Percentiles rank a stretch among this genome's conserved stretches.
Conservation (phyloP, 305 asterid genomes). For the Nicotiana rustica region DNA sequence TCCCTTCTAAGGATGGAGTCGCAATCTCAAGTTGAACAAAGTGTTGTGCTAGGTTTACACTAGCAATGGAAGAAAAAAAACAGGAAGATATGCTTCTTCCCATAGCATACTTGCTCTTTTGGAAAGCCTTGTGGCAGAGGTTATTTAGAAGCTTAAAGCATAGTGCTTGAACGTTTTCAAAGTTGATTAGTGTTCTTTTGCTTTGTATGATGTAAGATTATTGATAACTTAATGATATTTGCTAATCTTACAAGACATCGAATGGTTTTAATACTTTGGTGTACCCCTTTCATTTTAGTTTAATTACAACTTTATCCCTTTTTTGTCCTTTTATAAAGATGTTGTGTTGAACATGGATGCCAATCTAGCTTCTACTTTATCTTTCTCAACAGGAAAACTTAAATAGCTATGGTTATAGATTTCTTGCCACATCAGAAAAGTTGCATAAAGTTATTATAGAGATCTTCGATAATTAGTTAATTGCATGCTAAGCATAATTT, state of each 20-base stretch:
- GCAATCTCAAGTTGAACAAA: slow-evolving; percentile 3
- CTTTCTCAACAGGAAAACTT: not conserved
- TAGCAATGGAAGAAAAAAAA: not conserved
- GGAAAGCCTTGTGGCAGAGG: not conserved
- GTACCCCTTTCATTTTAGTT: not conserved
- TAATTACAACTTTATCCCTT: not conserved
- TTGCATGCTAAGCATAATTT: not conserved
- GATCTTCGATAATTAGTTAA: not conserved
- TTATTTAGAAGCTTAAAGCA: not conserved
- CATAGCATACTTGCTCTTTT: not conserved
- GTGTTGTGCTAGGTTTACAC: not conserved
- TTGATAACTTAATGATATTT: not conserved
- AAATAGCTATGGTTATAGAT: not conserved
- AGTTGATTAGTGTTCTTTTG: not conserved
- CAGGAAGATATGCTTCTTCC: not conserved
- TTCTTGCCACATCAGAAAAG: not conserved
- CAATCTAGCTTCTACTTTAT: not conserved
- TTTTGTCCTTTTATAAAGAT: not conserved
- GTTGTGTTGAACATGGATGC: not conserved
- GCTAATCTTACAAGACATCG: not conserved
- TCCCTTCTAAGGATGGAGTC: not conserved
- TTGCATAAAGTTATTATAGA: not conserved
- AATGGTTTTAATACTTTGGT: not conserved
- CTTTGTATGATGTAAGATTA: not conserved
- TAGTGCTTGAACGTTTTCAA: not conserved